A percentile compares a stretch with the other conserved stretches of the same genome.
Evolutionary conservation across 306 rosid genomes (phyloP).

Genomic region (Chamaecrista fasciculata): DNA sequence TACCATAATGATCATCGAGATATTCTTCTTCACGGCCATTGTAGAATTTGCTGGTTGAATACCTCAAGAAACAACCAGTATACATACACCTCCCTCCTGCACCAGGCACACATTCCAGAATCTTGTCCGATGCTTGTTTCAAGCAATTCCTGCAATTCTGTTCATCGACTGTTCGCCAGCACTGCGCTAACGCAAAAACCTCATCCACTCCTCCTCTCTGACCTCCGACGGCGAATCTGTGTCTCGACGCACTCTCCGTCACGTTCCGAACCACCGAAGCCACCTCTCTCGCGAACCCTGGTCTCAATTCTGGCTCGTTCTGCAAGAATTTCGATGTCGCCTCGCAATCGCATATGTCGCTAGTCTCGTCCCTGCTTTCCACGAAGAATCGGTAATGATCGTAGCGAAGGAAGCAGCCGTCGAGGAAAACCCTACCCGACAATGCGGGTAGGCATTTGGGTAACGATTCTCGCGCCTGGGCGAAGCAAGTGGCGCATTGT

Average conservation of each 20-base stretch:
- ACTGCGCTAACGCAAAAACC: slow-evolving; percentile 59
- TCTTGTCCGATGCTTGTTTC: slow-evolving; percentile 18
- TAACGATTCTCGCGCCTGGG: slow-evolving; percentile 26
- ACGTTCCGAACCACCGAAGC: slow-evolving; percentile 26
- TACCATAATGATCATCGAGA: background rate
- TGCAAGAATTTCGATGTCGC: background rate
- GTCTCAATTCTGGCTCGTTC: background rate
- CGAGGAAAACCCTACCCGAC: slow-evolving; percentile 45
- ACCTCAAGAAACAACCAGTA: slow-evolving; percentile 57
- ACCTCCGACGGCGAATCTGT: slow-evolving; percentile 30
- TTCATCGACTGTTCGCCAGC: slow-evolving; percentile 44
- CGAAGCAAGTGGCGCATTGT: slow-evolving; percentile 42
- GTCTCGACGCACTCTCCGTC: slow-evolving; percentile 21
- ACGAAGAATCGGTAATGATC: slow-evolving; percentile 37
- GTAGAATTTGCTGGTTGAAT: slow-evolving; percentile 50
- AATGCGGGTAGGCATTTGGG: slow-evolving; percentile 38
- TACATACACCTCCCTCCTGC: slow-evolving; percentile 44
- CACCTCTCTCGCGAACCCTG: slow-evolving; percentile 21
- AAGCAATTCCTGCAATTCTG: slow-evolving; percentile 39
- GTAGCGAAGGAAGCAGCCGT: slow-evolving; percentile 58
- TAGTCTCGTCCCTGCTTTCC: slow-evolving; percentile 11
- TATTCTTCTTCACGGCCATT: background rate
- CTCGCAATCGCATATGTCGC: slow-evolving; percentile 31
- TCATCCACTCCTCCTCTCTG: slow-evolving; percentile 30
- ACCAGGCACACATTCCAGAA: slow-evolving; percentile 37